Evolutionary conservation across 768 basidiomycete genomes (phyloP), one percentile per base, ranked within the genome.

Genomic region (Tulasnella sp.): DNA sequence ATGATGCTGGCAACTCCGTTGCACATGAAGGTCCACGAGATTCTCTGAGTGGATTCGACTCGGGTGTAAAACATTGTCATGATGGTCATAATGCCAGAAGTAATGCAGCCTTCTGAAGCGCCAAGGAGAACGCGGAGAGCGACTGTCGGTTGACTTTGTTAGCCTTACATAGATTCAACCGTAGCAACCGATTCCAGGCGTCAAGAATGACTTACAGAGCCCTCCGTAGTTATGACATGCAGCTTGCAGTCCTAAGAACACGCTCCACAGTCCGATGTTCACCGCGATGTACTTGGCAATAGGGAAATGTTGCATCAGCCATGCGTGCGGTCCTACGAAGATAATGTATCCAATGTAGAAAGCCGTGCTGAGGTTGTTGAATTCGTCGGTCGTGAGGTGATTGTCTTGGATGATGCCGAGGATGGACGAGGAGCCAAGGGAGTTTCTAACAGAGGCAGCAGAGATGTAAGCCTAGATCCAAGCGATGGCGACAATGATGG

Each of bases 211-310:
- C 80, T 39, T 67, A 79, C 79, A 81, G 6, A 81, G 76, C 2
- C 77, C 67, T 34, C 79, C 78, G 67, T 81, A 81, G 72, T 74
- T 77, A 19, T 75, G 76, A 77, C 78, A 79, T 15, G 78, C 76
- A 6, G 74, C 72, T n/a, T 81, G 80, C 25, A 79, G 34, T 25
- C 80, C 80, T 15, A 81, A 45, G 58, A 81, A 79, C 34, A 81
- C 31, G 25, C 54, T 42, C 79, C 79, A 80, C 3, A 78, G 64
- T 39, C 76, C 45, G 67, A 80, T 79, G 74, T 78, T 80, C 67
- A 70, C 39, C 31, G 78, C 49, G 54, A 80, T 39, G 67, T 76
- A 80, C 64, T 80, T 80, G 5, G 76, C 79, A 39, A 79, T 77
- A 5, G 79, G 79, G 71, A 80, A 75, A 4, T 76, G 78, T 67